Conservation (phyloP, 371 early-diverging fungal species). For the Mortierella sp. region DNA sequence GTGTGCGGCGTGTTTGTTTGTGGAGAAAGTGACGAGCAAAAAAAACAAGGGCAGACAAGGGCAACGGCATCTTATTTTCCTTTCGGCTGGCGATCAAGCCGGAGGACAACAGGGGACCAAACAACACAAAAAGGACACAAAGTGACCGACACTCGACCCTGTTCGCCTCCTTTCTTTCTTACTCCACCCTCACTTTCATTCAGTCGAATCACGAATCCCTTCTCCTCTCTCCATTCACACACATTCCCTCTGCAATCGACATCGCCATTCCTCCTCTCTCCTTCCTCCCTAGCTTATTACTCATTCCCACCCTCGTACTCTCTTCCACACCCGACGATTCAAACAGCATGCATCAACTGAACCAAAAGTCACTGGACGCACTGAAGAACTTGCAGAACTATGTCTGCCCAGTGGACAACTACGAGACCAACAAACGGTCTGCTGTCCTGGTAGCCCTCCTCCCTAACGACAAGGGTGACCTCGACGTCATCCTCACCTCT, state of each 20-base stretch:
- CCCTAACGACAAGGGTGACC: conserved; percentile 33
- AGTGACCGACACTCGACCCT: neutral
- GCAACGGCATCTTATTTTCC: neutral
- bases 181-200: neutral
- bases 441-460: conserved; percentile 40
- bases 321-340: neutral
- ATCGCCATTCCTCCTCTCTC: neutral
- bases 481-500: conserved; percentile 50
- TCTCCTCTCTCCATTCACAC: neutral
- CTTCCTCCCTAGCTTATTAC: too few relatives aligned
- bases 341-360: conserved; percentile 20
- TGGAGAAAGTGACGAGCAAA: conserved; percentile 3
- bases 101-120: neutral
- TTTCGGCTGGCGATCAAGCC: neutral
- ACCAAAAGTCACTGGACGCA: conserved; percentile 29
- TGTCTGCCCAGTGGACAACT: conserved; percentile 14
- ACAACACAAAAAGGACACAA: neutral
- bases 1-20: neutral
- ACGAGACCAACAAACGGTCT: conserved; percentile 26
- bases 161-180: neutral
- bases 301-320: neutral
- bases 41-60: neutral
- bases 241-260: neutral
- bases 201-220: neutral
- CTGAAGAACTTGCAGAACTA: conserved; percentile 19